Conservation (phyloP, 1,284 basidiomycete species). For the Gomphus bonarii region DNA sequence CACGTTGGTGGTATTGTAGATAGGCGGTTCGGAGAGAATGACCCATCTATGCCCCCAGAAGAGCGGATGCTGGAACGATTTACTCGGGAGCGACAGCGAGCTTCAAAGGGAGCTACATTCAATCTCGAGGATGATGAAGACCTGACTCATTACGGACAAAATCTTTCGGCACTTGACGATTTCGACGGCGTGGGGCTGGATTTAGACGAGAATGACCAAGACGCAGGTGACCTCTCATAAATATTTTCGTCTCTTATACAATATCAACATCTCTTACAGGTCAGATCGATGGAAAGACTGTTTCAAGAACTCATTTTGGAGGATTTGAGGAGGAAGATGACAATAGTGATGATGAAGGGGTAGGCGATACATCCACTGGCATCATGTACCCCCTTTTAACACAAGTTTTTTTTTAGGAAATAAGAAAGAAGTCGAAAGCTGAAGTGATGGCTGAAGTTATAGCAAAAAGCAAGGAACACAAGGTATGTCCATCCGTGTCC, state of each 20-base stretch:
- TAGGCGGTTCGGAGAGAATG: constrained; percentile 92
- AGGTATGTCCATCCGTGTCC: constrained; percentile 36
- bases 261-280: constrained; percentile 28
- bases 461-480: constrained; percentile 93
- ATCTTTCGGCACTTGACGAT: constrained; percentile 75
- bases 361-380: constrained; percentile 15
- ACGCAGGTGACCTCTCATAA: constrained; percentile 25
- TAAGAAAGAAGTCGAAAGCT: constrained; percentile 81
- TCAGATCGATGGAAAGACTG: constrained; percentile 56
- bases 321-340: constrained; percentile 62
- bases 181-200: constrained; percentile 73
- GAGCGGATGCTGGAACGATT: constrained; percentile 98
- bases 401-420: constrained; percentile 38
- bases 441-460: constrained; percentile 99
- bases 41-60: constrained; percentile 84
- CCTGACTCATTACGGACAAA: constrained; percentile 91
- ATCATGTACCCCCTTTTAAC: constrained; percentile 1
- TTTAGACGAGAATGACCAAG: constrained; percentile 64
- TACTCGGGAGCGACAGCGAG: constrained; percentile 77
- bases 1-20: constrained; percentile 87
- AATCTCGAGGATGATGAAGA: constrained; percentile 88
- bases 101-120: constrained; percentile 75
- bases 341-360: constrained; percentile 24
- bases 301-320: constrained; percentile 71
- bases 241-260: constrained; percentile 2